phyloP scores from a whole-genome alignment of 768 basidiomycete genomes.

The Tulasnella sp. region DNA sequence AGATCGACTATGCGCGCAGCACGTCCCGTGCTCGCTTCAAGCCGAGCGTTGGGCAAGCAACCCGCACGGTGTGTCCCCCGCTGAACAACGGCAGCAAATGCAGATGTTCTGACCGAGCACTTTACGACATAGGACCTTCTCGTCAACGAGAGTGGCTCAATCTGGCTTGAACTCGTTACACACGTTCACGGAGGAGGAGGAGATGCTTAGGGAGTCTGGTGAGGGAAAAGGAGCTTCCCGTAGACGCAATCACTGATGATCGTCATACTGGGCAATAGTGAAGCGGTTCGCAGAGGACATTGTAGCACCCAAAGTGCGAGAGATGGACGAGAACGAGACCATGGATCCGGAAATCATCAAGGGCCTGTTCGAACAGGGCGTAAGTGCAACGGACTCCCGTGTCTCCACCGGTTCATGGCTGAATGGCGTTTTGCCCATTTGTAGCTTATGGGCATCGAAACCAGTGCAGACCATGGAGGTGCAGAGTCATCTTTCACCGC shows the following conservation, averaged over 20 bases:
- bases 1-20: slow-evolving; percentile 24
- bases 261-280: slow-evolving; percentile 51
- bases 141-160: slow-evolving; percentile 24
- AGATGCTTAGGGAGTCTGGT: slow-evolving; percentile 92
- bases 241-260: slow-evolving; percentile 7
- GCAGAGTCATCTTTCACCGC: slow-evolving; percentile 91
- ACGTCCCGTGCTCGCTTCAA: slow-evolving; percentile 3
- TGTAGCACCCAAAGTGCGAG: slow-evolving; percentile 85
- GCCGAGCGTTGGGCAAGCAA: slow-evolving; percentile 16
- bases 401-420: slow-evolving; percentile 19
- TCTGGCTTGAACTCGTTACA: slow-evolving; percentile 58
- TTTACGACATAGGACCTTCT: slow-evolving; percentile 27
- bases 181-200: slow-evolving; percentile 90
- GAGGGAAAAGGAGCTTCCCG: slow-evolving; percentile 39
- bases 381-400: slow-evolving; percentile 47
- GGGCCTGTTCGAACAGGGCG: slow-evolving; percentile 93
- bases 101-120: neutral
- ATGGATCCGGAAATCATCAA: slow-evolving; percentile 91
- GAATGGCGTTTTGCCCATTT: slow-evolving; percentile 26
- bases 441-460: slow-evolving; percentile 98
- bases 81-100: neutral
- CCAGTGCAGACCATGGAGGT: slow-evolving; percentile 78
- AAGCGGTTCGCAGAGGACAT: slow-evolving; percentile 87
- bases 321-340: slow-evolving; percentile 96
- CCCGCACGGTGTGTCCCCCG: too few relatives aligned